Base-by-base conservation (phyloP, 164 flowering plant genomes). In the Umbilicus rupestris region DNA sequence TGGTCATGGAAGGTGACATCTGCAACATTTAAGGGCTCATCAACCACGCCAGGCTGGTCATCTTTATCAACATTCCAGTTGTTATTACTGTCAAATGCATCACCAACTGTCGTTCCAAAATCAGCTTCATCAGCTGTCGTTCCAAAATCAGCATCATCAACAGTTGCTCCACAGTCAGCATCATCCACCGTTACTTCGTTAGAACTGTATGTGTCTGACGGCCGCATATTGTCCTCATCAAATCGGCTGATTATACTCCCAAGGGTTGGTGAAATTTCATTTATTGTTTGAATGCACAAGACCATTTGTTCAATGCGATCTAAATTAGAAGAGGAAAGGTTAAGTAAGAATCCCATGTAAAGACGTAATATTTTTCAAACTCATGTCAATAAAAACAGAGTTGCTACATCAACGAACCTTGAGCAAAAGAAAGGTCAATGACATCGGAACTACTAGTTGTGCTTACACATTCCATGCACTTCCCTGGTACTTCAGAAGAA, bases 401-500 rank as follows among this genome's bases (percentile, higher is more conserved):
- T 30, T 7, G 39, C 17, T 35, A 24, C 5, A 39, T 35, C 65
- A 63, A 72, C 80, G 59, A 31, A 94, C 98, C 98, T 80, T 68
- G 83, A 39, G 87, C 87, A 82, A 88, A 87, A 70, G 92, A 80
- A 60, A 91, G 67, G 82, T 95, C 97, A 75, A 92, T 79, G 55
- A 66, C 65, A 17, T 83, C 89, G n/a, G 76, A 65, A 17, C 52
- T 67, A 65, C 81, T 78, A 67, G 39, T 58, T 44, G 74, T 77
- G 58, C 70, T 55, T 55, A 72, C 71, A 72, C 73, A 60, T 63
- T 75, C 58, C 63, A 69, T 69, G 66, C 76, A 79, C 76, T 82
- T 89, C 75, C 89, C 97, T 26, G 97, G 99, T 33, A 78, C 76
- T 81, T 95, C 99, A 62, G 68, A 62, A 41, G 99, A 95, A 83